Percentiles rank a stretch among this genome's conserved stretches.
Conservation (phyloP, 192 early-diverging fungal species). For the Physocladia obscura region DNA sequence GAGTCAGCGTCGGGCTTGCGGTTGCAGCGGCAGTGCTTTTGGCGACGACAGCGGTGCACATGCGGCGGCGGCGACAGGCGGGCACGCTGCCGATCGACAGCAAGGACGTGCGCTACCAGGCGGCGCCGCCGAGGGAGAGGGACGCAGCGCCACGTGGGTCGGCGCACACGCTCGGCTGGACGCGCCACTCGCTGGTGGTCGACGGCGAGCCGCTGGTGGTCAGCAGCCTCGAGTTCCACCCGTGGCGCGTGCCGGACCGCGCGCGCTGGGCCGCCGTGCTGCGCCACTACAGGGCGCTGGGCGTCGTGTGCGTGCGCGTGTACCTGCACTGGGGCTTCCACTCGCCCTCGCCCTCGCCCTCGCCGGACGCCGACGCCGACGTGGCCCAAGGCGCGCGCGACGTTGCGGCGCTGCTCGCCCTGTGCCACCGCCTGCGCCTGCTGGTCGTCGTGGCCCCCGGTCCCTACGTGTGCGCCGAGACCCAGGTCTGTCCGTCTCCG, state of each 20-base stretch:
- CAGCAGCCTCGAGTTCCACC: conserved; percentile 81
- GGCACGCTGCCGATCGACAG: conserved; percentile 1
- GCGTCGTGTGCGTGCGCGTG: conserved; percentile 63
- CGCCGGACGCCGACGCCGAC: conserved; percentile 37
- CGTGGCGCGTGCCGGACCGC: conserved; percentile 76
- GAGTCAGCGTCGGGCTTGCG: too few species aligned
- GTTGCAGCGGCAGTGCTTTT: neutral
- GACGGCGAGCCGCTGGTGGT: conserved; percentile 66
- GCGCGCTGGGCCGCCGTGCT: conserved; percentile 68
- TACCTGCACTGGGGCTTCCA: conserved; percentile 86
- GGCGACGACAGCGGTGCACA: neutral
- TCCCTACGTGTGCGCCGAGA: conserved; percentile 74
- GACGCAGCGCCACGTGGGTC: neutral
- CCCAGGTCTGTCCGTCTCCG: too few species aligned
- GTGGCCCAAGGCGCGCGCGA: conserved; percentile 50
- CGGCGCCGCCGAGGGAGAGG: neutral
- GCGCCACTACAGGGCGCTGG: conserved; percentile 58
- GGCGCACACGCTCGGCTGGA: conserved; percentile 67
- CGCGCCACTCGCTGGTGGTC: conserved; percentile 68
- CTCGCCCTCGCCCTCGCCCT: conserved; percentile 60
- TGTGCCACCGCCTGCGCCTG: conserved; percentile 73
- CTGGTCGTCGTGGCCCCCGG: conserved; percentile 80
- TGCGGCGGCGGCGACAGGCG: neutral
- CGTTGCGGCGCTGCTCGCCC: conserved; percentile 64
- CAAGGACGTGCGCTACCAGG: neutral